phyloP scores from a whole-genome alignment of 2,329 filamentous ascomycete genomes.

The Fusarium setosum region DNA sequence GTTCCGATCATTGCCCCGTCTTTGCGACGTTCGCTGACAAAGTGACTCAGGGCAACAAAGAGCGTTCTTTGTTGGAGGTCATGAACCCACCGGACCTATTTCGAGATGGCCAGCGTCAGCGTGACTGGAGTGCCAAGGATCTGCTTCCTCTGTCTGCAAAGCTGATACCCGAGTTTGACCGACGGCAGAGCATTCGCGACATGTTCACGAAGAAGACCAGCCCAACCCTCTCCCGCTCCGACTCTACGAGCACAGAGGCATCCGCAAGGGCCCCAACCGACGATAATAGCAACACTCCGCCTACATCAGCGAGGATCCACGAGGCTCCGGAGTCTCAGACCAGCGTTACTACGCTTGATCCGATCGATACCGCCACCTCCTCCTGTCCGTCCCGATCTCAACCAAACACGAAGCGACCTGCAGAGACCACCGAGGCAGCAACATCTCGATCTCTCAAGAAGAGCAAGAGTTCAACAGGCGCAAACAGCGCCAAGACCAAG shows the following conservation, averaged over 20 bases:
- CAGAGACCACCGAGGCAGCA: slow-evolving; percentile 11
- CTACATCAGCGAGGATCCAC: background rate
- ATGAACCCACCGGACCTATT: slow-evolving; percentile 85
- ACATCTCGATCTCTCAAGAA: slow-evolving; percentile 37
- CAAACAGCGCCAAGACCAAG: slow-evolving; percentile 48
- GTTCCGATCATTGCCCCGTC: slow-evolving; percentile 96
- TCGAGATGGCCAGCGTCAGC: slow-evolving; percentile 70
- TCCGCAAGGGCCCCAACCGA: background rate
- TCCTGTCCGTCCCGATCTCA: slow-evolving; percentile 5
- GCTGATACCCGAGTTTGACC: slow-evolving; percentile 88
- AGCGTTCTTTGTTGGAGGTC: slow-evolving; percentile 73
- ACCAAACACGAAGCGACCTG: slow-evolving; percentile 28
- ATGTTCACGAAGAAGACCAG: slow-evolving; percentile 76
- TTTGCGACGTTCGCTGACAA: slow-evolving; percentile 78
- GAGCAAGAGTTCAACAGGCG: slow-evolving; percentile 35
- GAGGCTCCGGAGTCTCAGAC: slow-evolving; percentile 1
- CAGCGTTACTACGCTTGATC: background rate
- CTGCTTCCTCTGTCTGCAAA: slow-evolving; percentile 81
- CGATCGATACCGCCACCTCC: background rate
- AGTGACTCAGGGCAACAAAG: slow-evolving; percentile 62
- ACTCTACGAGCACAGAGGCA: slow-evolving; percentile 1
- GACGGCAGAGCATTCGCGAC: slow-evolving; percentile 86
- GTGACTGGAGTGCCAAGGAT: slow-evolving; percentile 75
- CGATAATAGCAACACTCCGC: background rate
- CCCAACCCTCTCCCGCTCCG: slow-evolving; percentile 13